Conservation (phyloP, 73 alveolate genomes). For the Diophrys appendiculata region DNA sequence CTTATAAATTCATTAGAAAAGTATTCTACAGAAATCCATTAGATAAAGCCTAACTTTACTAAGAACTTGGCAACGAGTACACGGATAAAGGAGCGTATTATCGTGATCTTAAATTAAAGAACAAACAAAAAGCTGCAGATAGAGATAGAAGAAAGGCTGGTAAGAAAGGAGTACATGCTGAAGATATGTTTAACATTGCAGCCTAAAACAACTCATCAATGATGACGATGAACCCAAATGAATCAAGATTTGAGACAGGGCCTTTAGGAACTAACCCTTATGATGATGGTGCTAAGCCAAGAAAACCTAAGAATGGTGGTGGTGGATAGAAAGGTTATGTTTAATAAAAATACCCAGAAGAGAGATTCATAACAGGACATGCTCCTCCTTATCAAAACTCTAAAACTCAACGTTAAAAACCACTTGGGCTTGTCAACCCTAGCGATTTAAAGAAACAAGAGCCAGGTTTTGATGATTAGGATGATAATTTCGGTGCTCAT, state of each 20-base stretch:
- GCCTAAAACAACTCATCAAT: neutral
- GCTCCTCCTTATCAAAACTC: too few relatives aligned
- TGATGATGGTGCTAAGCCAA: neutral
- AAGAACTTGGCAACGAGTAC: neutral
- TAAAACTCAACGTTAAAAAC: too few relatives aligned
- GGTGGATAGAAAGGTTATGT: too few relatives aligned
- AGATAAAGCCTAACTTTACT: neutral
- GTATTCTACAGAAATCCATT: neutral
- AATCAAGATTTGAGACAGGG: neutral
- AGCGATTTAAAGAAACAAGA: too few relatives aligned
- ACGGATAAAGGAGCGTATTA: neutral
- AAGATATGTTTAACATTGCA: neutral
- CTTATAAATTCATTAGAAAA: conserved; percentile 9
- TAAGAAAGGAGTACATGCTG: neutral
- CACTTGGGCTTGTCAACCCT: too few relatives aligned
- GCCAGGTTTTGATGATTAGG: too few relatives aligned
- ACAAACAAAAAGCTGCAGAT: neutral
- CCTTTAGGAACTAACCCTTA: neutral
- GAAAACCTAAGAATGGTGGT: too few relatives aligned
- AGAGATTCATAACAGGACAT: too few relatives aligned
- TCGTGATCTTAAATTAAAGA: neutral
- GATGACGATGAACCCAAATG: neutral
- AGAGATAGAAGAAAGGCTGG: neutral
- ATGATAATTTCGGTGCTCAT: too few relatives aligned
- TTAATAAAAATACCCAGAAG: too few relatives aligned